Base-by-base conservation (phyloP, 2,329 filamentous ascomycete genomes). In the Botrytis galanthina region DNA sequence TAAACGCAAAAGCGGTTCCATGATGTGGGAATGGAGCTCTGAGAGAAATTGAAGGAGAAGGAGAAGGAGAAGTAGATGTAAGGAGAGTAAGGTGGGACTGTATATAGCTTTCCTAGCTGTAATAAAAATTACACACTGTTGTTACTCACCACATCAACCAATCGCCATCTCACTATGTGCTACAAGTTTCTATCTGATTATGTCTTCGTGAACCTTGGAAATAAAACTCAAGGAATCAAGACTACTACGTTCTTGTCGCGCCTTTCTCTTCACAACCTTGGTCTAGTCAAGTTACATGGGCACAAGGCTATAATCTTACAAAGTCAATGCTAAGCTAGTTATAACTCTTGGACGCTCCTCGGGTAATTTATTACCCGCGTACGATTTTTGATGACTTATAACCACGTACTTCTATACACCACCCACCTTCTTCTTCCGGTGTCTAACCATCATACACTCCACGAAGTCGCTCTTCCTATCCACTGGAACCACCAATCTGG, bases 401-500 rank as follows among this genome's bases (percentile, higher is more conserved):
- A 10, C 14, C 8, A 29, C 16, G 1, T 18, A 29, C 16, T 29
- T 63, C 32, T 20, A 57, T n/a, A 1, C 5, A 7, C 4, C 9
- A 39, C 1, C 5, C 37, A 1, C n/a, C 32, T 42, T 29, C 16
- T 26, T 18, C 10, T 37, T 59, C 6, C 9, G 6, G 0, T 42
- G 10, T 54, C 79, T 77, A 10, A 80, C 72, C 79, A 80, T 80
- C 72, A 79, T 78, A 67, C 77, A 77, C 73, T 80, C 79, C n/a
- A 79, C 74, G 73, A 78, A 80, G 42, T 80, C 75, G 37, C 73
- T 75, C 70, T 76, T 73, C 16, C 77, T 76, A 79, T 79, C 44
- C 82, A 73, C 82, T 82, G 85, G 73, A 79, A 85, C 42, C 75
- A 82, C 72, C 83, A 84, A 69, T 61, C 81, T 79, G 3, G 83